Evolutionary conservation across 164 flowering plant genomes (phyloP).

Genomic region (Nymphaea colorata): DNA sequence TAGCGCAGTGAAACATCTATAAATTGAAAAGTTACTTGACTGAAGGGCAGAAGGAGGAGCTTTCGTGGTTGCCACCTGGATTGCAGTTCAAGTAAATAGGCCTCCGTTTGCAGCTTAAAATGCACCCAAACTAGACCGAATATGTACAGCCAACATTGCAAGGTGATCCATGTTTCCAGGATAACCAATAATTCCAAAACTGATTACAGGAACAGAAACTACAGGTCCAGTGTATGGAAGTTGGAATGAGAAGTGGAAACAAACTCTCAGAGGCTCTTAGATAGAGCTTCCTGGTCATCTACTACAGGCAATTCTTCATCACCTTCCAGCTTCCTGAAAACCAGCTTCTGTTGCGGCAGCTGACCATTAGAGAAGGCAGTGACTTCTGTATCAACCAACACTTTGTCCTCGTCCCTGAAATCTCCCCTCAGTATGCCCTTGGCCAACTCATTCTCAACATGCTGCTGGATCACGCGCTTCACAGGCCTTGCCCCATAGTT

Average conservation of each 20-base stretch:
- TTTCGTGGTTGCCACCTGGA: no score
- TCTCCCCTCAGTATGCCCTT: slow-evolving; percentile 94
- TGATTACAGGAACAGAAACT: no score
- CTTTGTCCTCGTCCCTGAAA: slow-evolving; percentile 73
- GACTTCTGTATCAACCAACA: slow-evolving; percentile 76
- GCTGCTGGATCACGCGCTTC: slow-evolving; percentile 86
- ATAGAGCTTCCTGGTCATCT: slow-evolving; percentile 28
- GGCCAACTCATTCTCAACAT: slow-evolving; percentile 88
- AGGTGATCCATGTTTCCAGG: no score
- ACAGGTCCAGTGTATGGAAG: no score
- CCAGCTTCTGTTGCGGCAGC: slow-evolving; percentile 79
- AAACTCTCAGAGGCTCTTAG: slow-evolving; percentile 14
- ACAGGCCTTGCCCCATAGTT: slow-evolving; percentile 97
- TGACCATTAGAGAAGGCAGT: slow-evolving; percentile 73
- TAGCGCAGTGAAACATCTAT: no score
- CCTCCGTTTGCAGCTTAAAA: no score
- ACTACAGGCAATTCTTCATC: slow-evolving; percentile 15
- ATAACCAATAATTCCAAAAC: no score
- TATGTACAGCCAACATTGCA: no score
- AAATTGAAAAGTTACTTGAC: no score
- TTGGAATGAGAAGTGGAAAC: background rate
- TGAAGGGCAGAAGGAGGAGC: no score
- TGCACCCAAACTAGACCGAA: no score
- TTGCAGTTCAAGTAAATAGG: no score
- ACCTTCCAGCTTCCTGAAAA: slow-evolving; percentile 36